phyloP scores from a whole-genome alignment of 345 rosid genomes.

The Crucihimalaya himalaica region DNA sequence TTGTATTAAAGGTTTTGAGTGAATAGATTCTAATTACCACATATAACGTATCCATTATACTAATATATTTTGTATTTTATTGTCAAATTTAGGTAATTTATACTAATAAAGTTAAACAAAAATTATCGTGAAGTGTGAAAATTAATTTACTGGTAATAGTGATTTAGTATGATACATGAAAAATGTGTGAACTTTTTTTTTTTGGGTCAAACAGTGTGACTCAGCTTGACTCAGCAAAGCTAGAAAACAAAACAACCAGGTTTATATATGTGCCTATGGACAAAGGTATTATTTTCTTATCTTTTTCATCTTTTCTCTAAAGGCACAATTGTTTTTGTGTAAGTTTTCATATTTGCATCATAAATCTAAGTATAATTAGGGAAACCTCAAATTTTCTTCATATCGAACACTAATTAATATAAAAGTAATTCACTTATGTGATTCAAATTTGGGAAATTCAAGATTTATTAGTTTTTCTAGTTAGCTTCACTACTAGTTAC shows the following conservation, averaged over 20 bases:
- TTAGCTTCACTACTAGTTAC: neutral
- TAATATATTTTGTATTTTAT: too few relatives aligned
- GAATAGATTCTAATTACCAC: neutral
- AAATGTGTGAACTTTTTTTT: neutral
- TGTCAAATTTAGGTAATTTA: neutral
- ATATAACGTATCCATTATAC: neutral
- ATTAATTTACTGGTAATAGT: neutral
- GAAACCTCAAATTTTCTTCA: neutral
- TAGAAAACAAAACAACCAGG: neutral
- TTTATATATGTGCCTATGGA: neutral
- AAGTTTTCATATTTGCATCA: neutral
- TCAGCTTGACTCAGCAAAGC: neutral
- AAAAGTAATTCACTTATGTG: too few relatives aligned
- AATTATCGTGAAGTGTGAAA: neutral
- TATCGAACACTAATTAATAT: too few relatives aligned
- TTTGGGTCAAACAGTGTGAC: neutral
- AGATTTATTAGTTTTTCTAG: neutral
- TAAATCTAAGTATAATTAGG: too few relatives aligned
- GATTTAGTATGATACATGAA: neutral
- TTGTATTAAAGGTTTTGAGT: too few relatives aligned
- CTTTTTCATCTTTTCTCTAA: neutral
- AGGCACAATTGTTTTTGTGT: neutral
- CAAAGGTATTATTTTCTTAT: neutral
- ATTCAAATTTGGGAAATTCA: neutral
- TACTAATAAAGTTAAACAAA: neutral